phyloP scores from a whole-genome alignment of 345 rosid species.

The Draba incana region DNA sequence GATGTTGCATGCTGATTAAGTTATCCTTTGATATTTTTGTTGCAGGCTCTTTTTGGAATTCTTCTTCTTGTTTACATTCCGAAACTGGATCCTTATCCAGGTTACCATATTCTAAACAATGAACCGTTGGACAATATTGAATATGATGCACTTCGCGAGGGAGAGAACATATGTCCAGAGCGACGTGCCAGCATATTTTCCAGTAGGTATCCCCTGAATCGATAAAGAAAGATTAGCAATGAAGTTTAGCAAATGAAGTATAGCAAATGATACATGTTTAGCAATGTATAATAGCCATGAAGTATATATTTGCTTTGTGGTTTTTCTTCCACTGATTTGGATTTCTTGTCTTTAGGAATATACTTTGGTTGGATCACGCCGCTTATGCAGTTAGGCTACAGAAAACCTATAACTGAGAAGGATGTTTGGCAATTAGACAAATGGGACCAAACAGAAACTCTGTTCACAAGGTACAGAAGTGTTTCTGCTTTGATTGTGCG shows the following conservation, averaged over 20 bases:
- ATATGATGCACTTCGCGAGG: constrained; percentile 78
- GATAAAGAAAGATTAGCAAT: not conserved
- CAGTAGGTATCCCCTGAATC: constrained; percentile 60
- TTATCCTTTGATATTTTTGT: constrained; percentile 11
- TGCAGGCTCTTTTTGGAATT: constrained; percentile 75
- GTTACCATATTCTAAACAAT: constrained; percentile 51
- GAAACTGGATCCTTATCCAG: constrained; percentile 67
- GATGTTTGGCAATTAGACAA: constrained; percentile 92
- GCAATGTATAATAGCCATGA: constrained; percentile 1
- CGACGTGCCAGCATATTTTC: constrained; percentile 67
- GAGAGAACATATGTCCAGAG: constrained; percentile 83
- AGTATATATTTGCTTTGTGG: not conserved
- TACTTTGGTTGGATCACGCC: constrained; percentile 90
- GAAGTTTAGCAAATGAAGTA: not conserved
- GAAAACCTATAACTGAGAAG: constrained; percentile 82
- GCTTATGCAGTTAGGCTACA: constrained; percentile 83
- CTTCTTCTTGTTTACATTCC: constrained; percentile 78
- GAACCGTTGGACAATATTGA: constrained; percentile 60
- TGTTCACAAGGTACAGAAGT: constrained; percentile 56
- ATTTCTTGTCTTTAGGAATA: constrained; percentile 53
- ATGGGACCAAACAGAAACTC: constrained; percentile 91
- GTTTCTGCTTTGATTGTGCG: constrained; percentile 29
- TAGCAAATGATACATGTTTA: not conserved
- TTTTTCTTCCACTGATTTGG: constrained; percentile 22
- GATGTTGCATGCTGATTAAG: constrained; percentile 16